A percentile compares a stretch with the other conserved stretches of the same genome.
phyloP scores from a whole-genome alignment of 495 filamentous ascomycete genomes.

The Amniculicola lignicola region DNA sequence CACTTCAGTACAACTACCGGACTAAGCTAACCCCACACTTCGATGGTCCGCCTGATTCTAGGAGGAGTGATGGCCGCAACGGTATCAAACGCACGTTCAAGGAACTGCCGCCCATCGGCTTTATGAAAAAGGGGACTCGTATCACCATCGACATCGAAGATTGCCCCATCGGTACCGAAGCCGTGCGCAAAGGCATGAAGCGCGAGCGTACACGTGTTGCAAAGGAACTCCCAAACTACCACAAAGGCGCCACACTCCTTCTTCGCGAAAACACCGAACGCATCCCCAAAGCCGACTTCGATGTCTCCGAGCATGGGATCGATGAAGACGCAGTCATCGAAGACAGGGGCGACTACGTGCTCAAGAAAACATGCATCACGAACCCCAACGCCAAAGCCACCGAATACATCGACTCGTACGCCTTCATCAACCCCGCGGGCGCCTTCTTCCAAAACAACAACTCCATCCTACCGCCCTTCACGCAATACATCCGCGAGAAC shows the following conservation, averaged over 20 bases:
- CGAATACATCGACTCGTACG: constrained; percentile 82
- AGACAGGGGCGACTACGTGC: constrained; percentile 51
- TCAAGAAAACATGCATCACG: constrained; percentile 82
- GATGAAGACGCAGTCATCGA: constrained; percentile 34
- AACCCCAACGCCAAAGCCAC: constrained; percentile 74
- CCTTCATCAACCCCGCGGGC: constrained; percentile 86
- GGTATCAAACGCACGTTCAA: constrained; percentile 45
- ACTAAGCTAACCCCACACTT: constrained; percentile 98
- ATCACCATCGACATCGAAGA: constrained; percentile 90
- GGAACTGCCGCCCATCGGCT: constrained; percentile 79
- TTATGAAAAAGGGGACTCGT: constrained; percentile 71
- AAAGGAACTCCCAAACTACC: constrained; percentile 67
- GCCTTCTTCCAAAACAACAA: constrained; percentile 99
- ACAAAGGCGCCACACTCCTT: constrained; percentile 79
- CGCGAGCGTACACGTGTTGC: constrained; percentile 68
- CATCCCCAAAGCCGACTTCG: constrained; percentile 50
- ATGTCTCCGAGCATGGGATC: constrained; percentile 17
- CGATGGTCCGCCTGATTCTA: constrained; percentile 58
- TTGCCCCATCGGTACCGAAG: constrained; percentile 89
- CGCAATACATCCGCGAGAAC: constrained; percentile 80
- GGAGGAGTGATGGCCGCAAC: constrained; percentile 46
- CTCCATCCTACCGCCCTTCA: constrained; percentile 89
- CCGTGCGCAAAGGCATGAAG: constrained; percentile 70
- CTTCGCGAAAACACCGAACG: constrained; percentile 82
- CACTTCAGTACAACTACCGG: constrained; percentile 86